phyloP scores from a whole-genome alignment of 306 rosid species.

The Lotus japonicus region DNA sequence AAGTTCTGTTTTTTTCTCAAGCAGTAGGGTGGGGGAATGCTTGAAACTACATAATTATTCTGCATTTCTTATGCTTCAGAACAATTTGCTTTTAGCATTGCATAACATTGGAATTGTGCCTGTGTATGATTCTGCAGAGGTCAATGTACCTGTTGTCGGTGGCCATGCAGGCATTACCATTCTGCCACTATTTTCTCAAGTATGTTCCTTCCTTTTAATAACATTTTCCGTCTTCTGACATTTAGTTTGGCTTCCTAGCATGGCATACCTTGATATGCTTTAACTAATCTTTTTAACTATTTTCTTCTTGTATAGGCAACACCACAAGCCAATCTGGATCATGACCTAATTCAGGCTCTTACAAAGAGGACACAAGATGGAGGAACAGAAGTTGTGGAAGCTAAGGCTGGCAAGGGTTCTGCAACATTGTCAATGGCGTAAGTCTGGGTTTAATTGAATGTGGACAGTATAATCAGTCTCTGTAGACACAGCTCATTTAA shows the following conservation, averaged over 20 bases:
- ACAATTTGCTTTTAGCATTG: neutral
- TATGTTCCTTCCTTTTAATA: constrained; percentile 3
- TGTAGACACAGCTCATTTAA: neutral
- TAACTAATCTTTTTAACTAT: neutral
- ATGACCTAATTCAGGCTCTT: constrained; percentile 60
- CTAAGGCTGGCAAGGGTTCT: constrained; percentile 99
- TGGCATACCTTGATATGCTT: neutral
- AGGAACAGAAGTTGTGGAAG: constrained; percentile 98
- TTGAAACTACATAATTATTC: neutral
- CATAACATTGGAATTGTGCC: neutral
- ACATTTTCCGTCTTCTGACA: neutral
- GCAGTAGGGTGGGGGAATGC: neutral
- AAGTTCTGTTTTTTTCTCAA: neutral
- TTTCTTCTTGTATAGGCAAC: constrained; percentile 51
- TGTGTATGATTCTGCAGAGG: constrained; percentile 55
- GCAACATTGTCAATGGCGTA: constrained; percentile 99
- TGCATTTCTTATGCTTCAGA: constrained; percentile 1
- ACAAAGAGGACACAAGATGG: constrained; percentile 97
- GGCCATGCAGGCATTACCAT: constrained; percentile 97
- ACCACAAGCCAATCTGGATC: constrained; percentile 67
- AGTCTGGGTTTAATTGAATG: constrained; percentile 26
- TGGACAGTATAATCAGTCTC: neutral
- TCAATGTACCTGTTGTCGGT: constrained; percentile 94
- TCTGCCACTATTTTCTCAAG: constrained; percentile 97
- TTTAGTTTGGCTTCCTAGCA: neutral